phyloP scores from a whole-genome alignment of 768 basidiomycete genomes.

The Lactifluus echinatus region DNA sequence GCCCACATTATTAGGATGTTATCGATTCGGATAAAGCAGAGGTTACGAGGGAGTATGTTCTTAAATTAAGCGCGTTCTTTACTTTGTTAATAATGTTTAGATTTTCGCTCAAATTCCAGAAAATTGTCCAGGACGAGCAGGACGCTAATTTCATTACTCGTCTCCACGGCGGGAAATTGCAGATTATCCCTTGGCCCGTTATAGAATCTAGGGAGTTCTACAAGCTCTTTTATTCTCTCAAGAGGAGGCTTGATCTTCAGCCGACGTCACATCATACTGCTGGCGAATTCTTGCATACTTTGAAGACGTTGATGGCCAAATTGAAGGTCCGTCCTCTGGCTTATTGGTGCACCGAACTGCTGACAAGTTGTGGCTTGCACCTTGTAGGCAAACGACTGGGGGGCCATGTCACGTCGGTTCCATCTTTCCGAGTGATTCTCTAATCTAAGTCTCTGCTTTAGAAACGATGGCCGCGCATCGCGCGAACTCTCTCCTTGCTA shows the following conservation, averaged over 20 bases:
- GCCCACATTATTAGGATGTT: conserved; percentile 43
- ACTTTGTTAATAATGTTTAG: conserved; percentile 25
- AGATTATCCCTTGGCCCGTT: conserved; percentile 60
- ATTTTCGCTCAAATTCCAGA: conserved; percentile 49
- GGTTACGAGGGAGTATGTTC: conserved; percentile 47
- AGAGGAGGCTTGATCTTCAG: conserved; percentile 41
- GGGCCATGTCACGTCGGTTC: conserved; percentile 48
- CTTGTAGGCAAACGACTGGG: conserved; percentile 54
- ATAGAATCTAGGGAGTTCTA: conserved; percentile 58
- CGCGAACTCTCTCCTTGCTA: conserved; percentile 29
- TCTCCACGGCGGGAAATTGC: conserved; percentile 46
- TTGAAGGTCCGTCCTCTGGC: conserved; percentile 37
- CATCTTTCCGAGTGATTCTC: neutral
- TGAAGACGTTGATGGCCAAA: conserved; percentile 63
- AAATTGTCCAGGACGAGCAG: conserved; percentile 55
- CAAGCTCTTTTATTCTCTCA: conserved; percentile 39
- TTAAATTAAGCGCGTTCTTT: neutral
- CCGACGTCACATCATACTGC: conserved; percentile 41
- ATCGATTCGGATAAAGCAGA: conserved; percentile 53
- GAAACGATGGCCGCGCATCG: conserved; percentile 46
- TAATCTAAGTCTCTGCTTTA: conserved; percentile 17
- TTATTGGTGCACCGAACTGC: neutral
- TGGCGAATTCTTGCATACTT: conserved; percentile 45
- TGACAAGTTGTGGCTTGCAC: neutral
- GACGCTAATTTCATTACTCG: conserved; percentile 55